A percentile compares a stretch with the other conserved stretches of the same genome.
phyloP scores from a whole-genome alignment of 2,329 filamentous ascomycete genomes.

The Alternaria sp. region DNA sequence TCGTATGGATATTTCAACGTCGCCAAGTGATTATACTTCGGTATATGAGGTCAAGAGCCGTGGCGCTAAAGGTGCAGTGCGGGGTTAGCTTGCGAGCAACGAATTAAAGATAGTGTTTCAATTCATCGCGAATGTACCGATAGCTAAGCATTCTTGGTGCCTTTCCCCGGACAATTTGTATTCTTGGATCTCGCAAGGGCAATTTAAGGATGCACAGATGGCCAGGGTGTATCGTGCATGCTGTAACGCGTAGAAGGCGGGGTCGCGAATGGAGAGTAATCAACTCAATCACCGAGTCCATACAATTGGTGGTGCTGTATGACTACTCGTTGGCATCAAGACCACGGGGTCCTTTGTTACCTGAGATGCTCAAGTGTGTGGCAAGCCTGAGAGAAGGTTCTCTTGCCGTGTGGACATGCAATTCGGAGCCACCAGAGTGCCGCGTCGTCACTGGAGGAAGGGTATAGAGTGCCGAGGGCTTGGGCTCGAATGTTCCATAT shows the following conservation, averaged over 20 bases:
- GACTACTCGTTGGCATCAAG: neutral
- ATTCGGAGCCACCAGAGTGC: neutral
- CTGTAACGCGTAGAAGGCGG: conserved; percentile 24
- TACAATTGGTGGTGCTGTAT: neutral
- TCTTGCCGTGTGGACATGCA: neutral
- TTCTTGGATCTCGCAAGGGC: conserved; percentile 16
- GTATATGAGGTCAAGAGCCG: conserved; percentile 25
- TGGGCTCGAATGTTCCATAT: neutral
- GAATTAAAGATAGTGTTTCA: conserved; percentile 11
- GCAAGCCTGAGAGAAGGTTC: neutral
- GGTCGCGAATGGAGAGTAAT: conserved; percentile 12
- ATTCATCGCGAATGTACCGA: conserved; percentile 3
- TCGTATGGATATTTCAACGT: conserved; percentile 1
- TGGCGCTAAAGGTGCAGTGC: conserved; percentile 8
- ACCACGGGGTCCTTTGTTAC: neutral
- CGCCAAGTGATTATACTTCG: conserved; percentile 27
- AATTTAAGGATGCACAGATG: conserved; percentile 1
- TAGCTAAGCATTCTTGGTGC: conserved; percentile 18
- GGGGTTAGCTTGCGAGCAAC: conserved; percentile 21
- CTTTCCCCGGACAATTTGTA: conserved; percentile 23
- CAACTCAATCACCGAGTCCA: neutral
- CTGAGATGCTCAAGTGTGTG: neutral
- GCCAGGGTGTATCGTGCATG: conserved; percentile 1
- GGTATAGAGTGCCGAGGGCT: neutral
- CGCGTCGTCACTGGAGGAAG: neutral